These are phyloP conservation scores for Microdochium bolleyi DNA, from an alignment of 2,329 filamentous ascomycete species.

Conservation along the genomic window DNA sequence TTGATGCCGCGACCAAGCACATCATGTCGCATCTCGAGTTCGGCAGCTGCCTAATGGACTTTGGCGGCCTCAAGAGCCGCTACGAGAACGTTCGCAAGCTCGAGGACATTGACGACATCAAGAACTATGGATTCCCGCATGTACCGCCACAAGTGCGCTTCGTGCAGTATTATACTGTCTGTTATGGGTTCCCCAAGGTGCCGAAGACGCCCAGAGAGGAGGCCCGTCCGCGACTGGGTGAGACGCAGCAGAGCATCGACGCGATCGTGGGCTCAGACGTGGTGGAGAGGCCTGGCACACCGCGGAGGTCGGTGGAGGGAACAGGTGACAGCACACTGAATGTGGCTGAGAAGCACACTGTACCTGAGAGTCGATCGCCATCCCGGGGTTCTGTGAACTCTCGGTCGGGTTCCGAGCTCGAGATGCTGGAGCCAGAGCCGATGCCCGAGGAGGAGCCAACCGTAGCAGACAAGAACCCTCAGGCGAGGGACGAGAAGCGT, in stretches of 20 bases:
- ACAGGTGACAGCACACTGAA: background rate
- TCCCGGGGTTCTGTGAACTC: constrained; percentile 6
- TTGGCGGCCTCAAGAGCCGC: constrained; percentile 56
- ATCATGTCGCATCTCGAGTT: constrained; percentile 79
- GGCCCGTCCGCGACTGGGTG: background rate
- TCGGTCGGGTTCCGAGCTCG: constrained; percentile 9
- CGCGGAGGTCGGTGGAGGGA: constrained; percentile 32
- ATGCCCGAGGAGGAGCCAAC: constrained; percentile 13
- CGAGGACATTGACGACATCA: constrained; percentile 59
- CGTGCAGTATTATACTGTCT: constrained; percentile 86
- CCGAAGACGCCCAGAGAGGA: constrained; percentile 18
- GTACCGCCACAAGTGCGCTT: constrained; percentile 58
- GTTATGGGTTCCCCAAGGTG: constrained; percentile 60
- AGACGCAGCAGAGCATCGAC: background rate
- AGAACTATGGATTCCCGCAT: constrained; percentile 20
- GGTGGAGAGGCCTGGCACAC: constrained; percentile 18
- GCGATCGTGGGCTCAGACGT: background rate
- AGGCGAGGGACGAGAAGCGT: background rate
- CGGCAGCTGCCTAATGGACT: constrained; percentile 73
- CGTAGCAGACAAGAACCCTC: background rate
- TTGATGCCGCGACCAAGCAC: constrained; percentile 63
- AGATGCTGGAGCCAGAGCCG: constrained; percentile 15
- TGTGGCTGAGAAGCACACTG: constrained; percentile 1
- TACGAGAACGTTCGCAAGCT: constrained; percentile 64
- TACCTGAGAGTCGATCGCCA: constrained; percentile 2